Conservation (phyloP, 2,329 filamentous ascomycete species). For the Botrytis elliptica region DNA sequence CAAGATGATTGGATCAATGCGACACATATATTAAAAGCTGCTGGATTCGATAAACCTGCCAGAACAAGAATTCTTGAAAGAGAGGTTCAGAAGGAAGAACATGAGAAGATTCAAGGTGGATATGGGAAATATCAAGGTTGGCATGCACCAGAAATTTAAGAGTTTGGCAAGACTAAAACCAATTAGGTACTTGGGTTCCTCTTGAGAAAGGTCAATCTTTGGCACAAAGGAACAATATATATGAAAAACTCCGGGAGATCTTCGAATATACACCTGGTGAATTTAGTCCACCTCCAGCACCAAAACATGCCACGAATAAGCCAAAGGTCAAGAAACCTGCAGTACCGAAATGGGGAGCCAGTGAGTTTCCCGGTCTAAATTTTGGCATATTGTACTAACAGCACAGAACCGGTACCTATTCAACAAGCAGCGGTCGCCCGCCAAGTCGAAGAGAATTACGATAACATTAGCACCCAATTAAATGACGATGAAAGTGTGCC, state of each 20-base stretch:
- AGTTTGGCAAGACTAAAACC: slow-evolving; percentile 30
- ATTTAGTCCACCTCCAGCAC: slow-evolving; percentile 86
- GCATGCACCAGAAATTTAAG: background rate
- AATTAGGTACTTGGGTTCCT: slow-evolving; percentile 88
- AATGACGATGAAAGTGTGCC: slow-evolving; percentile 74
- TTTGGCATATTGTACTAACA: slow-evolving; percentile 30
- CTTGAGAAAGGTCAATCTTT: slow-evolving; percentile 76
- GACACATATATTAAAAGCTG: slow-evolving; percentile 97
- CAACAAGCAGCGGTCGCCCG: slow-evolving; percentile 40
- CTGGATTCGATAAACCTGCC: slow-evolving; percentile 95
- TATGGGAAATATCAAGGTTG: slow-evolving; percentile 97
- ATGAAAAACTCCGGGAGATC: slow-evolving; percentile 79
- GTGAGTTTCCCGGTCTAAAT: slow-evolving; percentile 39
- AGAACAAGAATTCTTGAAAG: slow-evolving; percentile 92
- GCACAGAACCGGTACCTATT: slow-evolving; percentile 39
- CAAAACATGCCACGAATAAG: slow-evolving; percentile 86
- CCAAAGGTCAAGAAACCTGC: slow-evolving; percentile 72
- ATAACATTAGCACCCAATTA: slow-evolving; percentile 60
- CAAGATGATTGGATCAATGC: slow-evolving; percentile 98
- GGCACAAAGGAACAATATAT: slow-evolving; percentile 82
- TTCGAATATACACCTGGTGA: slow-evolving; percentile 87
- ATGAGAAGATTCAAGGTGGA: slow-evolving; percentile 97
- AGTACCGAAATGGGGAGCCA: slow-evolving; percentile 57
- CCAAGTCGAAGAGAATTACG: slow-evolving; percentile 60
- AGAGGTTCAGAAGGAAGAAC: slow-evolving; percentile 92